These are phyloP conservation scores for Ceratocystis huliohia DNA, from an alignment of 2,329 filamentous ascomycete genomes.

Conservation along the genomic window DNA sequence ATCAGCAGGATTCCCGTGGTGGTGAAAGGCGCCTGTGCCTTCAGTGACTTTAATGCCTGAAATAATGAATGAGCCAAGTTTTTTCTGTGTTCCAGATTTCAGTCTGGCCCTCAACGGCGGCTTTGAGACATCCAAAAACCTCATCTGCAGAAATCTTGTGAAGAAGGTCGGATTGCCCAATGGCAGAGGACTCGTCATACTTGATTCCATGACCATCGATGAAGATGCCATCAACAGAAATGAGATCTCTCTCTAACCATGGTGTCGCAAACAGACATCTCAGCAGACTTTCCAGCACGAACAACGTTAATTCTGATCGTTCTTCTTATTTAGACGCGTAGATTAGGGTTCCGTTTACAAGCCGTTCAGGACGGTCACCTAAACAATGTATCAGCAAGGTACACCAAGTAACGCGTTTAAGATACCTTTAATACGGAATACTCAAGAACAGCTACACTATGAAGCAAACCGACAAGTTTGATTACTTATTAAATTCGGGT, in stretches of 20 bases:
- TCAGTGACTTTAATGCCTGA: conserved; percentile 43
- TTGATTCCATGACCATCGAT: conserved; percentile 42
- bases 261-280: conserved; percentile 53
- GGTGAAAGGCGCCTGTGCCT: conserved; percentile 39
- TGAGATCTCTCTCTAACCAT: conserved; percentile 59
- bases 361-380: conserved; percentile 40
- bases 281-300: conserved; percentile 50
- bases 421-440: background rate
- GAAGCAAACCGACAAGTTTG: conserved; percentile 5
- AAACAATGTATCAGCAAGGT: conserved; percentile 10
- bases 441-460: conserved; percentile 22
- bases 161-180: conserved; percentile 60
- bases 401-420: background rate
- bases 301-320: conserved; percentile 55
- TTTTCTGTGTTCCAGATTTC: conserved; percentile 16
- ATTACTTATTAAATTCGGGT: background rate
- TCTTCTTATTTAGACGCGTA: conserved; percentile 47
- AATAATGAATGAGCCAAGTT: conserved; percentile 52
- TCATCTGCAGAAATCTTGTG: conserved; percentile 51
- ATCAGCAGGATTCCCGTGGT: conserved; percentile 35
- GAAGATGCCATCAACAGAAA: conserved; percentile 59
- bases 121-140: conserved; percentile 40
- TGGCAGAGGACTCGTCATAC: conserved; percentile 62
- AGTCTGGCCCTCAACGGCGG: conserved; percentile 31
- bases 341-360: conserved; percentile 58